phyloP scores from a whole-genome alignment of 139 green algal genomes.

The Chlamydomonas applanata region DNA sequence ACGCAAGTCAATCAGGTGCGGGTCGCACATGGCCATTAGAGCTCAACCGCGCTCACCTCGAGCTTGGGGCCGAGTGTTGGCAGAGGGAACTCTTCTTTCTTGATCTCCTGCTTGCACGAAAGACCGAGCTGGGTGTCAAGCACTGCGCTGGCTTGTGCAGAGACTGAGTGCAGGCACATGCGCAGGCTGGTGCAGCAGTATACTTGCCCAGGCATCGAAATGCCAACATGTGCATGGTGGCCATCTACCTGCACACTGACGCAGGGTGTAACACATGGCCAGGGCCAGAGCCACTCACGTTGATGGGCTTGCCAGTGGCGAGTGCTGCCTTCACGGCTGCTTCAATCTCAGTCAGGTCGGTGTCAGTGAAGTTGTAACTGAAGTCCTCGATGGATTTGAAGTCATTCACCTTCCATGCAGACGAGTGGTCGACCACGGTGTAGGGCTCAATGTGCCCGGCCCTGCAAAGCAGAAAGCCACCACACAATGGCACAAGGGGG shows the following conservation, averaged over 20 bases:
- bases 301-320: constrained; percentile 30
- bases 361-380: constrained; percentile 26
- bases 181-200: no score
- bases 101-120: constrained; percentile 48
- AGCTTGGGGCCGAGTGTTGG: constrained; percentile 45
- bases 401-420: constrained; percentile 40
- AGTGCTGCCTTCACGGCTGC: constrained; percentile 20
- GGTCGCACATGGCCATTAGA: no score
- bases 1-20: no score
- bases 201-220: neutral
- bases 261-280: no score
- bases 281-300: constrained; percentile 22
- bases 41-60: no score
- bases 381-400: neutral
- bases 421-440: constrained; percentile 39
- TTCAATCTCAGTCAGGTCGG: constrained; percentile 45
- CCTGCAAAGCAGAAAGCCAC: neutral
- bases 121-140: no score
- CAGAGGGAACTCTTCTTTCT: constrained; percentile 44
- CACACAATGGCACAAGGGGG: neutral
- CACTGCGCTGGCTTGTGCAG: no score
- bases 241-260: constrained; percentile 2
- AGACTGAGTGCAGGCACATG: no score
- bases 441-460: constrained; percentile 25
- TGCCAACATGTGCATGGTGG: neutral